Evolutionary conservation across 257 asterid species (phyloP), one percentile per base, ranked within the genome.

Genomic region (Salvia hispanica): DNA sequence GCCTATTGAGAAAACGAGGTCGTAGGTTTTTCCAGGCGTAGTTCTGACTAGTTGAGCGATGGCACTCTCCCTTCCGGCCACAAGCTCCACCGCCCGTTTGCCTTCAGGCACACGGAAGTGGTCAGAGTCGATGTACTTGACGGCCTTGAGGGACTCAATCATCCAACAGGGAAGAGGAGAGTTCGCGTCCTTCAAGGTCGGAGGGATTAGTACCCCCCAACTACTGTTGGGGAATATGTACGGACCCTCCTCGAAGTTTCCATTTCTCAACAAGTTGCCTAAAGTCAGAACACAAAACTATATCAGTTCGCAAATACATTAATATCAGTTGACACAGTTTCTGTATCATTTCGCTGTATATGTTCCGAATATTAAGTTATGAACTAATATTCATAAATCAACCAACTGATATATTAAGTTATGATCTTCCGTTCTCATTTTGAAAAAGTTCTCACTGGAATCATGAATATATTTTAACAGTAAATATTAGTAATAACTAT

Each of bases 221-320:
- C 63, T 68, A 7, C 94, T 76, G 63, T 85, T 82, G 33, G 84
- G 77, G 74, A 89, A 84, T 54, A 91, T 81, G 60, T 86, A 91
- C 3, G 98, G 96, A 25, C 98, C 98, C 61, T 85, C 90, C 75
- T 91, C 98, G n/a, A 91, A 91, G 72, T 89, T 78, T 2, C 94
- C 98, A 33, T 91, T 88, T 74, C 87, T 91, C 76, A 91, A 53
- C 72, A 85, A 37, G 78, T 85, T 89, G 1, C 86, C 97, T 25
- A 25, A 25, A 25, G 31, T 25, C 31, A 2, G 3, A 25, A 25
- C 31, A 25, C 31, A 25, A 25, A 25, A 25, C 31, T 2, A 25
- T 25, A 25, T 25, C 31, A 25, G 31, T 25, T 25, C 31, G 2
- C 31, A 25, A 25, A 25, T 2, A 2, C 3, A 25, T 0, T 25